A percentile compares a stretch with the other conserved stretches of the same genome.
These are phyloP conservation scores for Phaffomyces antillensis DNA, from an alignment of 805 yeast genomes.

Conservation along the genomic window DNA sequence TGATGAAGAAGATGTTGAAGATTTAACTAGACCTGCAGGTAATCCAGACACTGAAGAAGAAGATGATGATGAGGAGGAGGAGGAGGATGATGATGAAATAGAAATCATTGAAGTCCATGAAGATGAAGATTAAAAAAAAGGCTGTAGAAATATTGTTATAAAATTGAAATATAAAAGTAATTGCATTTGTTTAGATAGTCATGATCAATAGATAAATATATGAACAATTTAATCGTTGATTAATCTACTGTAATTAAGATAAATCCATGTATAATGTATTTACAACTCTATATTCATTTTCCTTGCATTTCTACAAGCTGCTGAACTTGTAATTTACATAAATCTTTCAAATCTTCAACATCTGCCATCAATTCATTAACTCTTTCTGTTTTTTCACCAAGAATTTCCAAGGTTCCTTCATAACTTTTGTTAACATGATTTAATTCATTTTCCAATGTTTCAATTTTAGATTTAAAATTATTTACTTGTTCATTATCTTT, in stretches of 20 bases:
- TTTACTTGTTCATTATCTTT: conserved; percentile 44
- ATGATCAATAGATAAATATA: neutral
- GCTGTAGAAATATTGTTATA: neutral
- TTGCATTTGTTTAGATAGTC: neutral
- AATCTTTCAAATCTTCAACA: conserved; percentile 79
- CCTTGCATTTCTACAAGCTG: conserved; percentile 67
- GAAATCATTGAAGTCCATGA: neutral
- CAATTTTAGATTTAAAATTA: conserved; percentile 28
- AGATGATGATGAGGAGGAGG: conserved; percentile 28
- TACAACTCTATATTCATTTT: neutral
- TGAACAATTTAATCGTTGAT: neutral
- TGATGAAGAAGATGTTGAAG: conserved; percentile 34
- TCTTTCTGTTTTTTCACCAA: conserved; percentile 84
- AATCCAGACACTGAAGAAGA: conserved; percentile 26
- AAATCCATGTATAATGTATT: neutral
- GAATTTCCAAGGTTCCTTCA: conserved; percentile 54
- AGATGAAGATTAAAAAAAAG: no score
- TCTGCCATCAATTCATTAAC: conserved; percentile 85
- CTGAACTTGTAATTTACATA: conserved; percentile 78
- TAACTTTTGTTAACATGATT: conserved; percentile 30
- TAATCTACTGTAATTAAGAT: no score
- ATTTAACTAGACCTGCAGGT: conserved; percentile 13
- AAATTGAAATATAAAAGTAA: neutral
- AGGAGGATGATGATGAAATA: conserved; percentile 1
- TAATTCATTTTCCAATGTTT: conserved; percentile 31